These are phyloP conservation scores for Pseudoturritis turrita DNA, from an alignment of 345 rosid genomes.

Conservation along the genomic window DNA sequence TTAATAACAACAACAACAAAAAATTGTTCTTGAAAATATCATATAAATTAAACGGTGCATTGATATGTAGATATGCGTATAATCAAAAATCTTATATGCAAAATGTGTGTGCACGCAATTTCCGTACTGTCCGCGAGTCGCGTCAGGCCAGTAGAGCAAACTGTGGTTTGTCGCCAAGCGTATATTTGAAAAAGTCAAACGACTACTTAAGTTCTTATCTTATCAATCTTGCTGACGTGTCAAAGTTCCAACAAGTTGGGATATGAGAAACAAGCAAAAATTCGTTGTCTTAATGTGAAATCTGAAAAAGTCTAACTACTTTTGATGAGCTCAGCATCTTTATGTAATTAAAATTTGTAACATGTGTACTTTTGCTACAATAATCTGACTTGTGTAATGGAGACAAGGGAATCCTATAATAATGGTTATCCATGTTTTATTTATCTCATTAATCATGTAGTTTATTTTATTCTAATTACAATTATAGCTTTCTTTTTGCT, in stretches of 20 bases:
- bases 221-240: constrained; percentile 14
- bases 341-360: background rate
- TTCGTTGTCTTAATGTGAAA: background rate
- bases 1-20: background rate
- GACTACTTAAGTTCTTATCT: background rate
- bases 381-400: background rate
- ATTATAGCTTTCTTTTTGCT: no score
- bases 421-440: background rate
- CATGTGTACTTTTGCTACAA: background rate
- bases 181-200: constrained; percentile 7
- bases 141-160: constrained; percentile 18
- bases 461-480: no score
- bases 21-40: background rate
- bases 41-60: background rate
- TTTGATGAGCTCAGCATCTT: constrained; percentile 13
- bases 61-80: constrained; percentile 23
- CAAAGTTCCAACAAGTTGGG: constrained; percentile 27
- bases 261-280: constrained; percentile 11
- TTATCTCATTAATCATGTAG: background rate
- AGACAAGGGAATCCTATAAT: background rate
- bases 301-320: constrained; percentile 19
- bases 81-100: background rate
- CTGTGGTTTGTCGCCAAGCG: background rate
- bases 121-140: background rate
- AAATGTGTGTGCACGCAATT: constrained; percentile 19